phyloP scores from a whole-genome alignment of 208 protist species.

The Leishmania turanica region DNA sequence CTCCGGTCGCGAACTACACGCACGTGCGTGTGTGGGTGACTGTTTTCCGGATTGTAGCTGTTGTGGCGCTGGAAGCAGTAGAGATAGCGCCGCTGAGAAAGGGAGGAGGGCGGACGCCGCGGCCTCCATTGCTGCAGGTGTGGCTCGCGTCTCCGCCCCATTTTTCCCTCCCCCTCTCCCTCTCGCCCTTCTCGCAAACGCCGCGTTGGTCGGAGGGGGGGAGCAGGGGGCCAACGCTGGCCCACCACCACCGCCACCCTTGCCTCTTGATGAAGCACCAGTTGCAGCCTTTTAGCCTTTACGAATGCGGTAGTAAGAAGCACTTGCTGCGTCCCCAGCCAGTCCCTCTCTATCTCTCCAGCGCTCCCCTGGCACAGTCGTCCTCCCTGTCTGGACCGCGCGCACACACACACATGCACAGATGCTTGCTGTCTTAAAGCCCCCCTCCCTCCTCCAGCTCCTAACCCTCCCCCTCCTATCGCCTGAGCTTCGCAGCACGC shows the following conservation, averaged over 20 bases:
- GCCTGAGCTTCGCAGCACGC: background rate
- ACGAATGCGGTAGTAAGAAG: background rate
- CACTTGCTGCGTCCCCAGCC: background rate
- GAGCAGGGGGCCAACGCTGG: background rate
- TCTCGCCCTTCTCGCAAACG: background rate
- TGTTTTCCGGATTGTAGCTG: too few species aligned
- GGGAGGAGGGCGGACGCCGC: background rate
- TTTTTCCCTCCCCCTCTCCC: background rate
- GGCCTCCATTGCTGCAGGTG: background rate
- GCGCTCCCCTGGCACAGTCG: background rate
- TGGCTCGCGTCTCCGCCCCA: background rate
- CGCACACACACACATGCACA: conserved; percentile 1
- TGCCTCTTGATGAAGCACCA: background rate
- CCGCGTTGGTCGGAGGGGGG: background rate
- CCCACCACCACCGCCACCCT: background rate
- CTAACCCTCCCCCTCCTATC: background rate
- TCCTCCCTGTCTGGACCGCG: background rate
- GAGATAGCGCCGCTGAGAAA: background rate
- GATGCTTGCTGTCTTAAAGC: background rate
- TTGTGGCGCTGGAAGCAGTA: background rate
- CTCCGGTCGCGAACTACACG: background rate
- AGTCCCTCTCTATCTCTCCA: background rate
- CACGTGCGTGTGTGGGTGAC: background rate
- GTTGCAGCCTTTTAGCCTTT: too few species aligned
- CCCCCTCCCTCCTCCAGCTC: background rate